These are phyloP conservation scores for Chaetomiaceae sp. DNA, from an alignment of 2,329 filamentous ascomycete genomes.

Conservation along the genomic window DNA sequence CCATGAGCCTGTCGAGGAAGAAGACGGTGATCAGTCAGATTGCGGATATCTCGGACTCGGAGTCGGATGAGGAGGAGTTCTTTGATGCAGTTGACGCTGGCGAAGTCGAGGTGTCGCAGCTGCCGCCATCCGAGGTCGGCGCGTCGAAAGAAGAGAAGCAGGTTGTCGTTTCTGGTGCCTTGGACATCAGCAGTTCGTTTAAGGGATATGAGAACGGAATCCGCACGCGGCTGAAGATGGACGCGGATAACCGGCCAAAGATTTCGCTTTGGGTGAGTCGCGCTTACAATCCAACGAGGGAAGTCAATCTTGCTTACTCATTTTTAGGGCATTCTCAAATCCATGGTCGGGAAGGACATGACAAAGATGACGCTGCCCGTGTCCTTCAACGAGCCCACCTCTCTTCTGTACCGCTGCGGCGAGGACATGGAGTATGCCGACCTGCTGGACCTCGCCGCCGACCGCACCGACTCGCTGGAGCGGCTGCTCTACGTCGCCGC, in stretches of 20 bases:
- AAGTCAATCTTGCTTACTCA: constrained; percentile 24
- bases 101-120: constrained; percentile 73
- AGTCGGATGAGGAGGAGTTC: constrained; percentile 86
- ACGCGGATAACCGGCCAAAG: constrained; percentile 87
- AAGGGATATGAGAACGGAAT: constrained; percentile 88
- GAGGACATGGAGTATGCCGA: constrained; percentile 99
- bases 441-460: constrained; percentile 81
- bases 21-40: constrained; percentile 67
- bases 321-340: constrained; percentile 83
- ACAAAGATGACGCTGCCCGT: constrained; percentile 99
- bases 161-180: constrained; percentile 41
- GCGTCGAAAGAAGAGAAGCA: constrained; percentile 42
- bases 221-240: constrained; percentile 75
- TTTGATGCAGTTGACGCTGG: constrained; percentile 96
- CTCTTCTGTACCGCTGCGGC: constrained; percentile 85
- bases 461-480: constrained; percentile 81
- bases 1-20: constrained; percentile 46
- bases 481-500: constrained; percentile 91
- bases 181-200: constrained; percentile 74
- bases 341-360: constrained; percentile 99
- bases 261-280: constrained; percentile 86
- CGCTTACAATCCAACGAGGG: too few relatives aligned
- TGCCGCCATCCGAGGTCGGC: constrained; percentile 49
- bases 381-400: constrained; percentile 97
- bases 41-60: constrained; percentile 71